phyloP scores from a whole-genome alignment of 176 grass and related monocot genomes.

The Thinopyrum elongatum region DNA sequence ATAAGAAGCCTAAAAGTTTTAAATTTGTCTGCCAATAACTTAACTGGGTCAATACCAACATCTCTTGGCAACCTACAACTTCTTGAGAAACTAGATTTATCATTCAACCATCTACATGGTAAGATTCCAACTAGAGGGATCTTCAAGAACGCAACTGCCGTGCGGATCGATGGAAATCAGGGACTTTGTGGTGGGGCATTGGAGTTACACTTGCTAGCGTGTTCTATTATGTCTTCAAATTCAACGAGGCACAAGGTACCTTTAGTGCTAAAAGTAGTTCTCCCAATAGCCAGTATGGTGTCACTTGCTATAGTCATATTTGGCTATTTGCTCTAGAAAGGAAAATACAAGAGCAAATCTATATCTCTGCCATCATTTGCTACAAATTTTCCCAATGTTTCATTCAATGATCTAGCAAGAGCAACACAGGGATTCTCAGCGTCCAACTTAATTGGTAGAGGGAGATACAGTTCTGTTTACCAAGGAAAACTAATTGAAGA shows the following conservation, averaged over 20 bases:
- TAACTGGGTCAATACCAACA: not conserved
- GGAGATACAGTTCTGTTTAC: not conserved
- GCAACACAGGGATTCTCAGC: not conserved
- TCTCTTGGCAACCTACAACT: not conserved
- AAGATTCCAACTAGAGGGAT: not conserved
- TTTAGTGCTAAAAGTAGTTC: not conserved
- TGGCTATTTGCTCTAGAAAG: not conserved
- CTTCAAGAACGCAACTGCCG: not conserved
- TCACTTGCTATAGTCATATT: not conserved
- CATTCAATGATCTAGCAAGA: not conserved
- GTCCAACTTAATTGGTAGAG: not conserved
- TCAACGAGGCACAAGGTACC: not conserved
- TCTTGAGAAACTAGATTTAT: not conserved
- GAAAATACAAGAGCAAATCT: not conserved
- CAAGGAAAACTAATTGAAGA: not conserved
- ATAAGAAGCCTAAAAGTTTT: no score
- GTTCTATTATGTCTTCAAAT: not conserved
- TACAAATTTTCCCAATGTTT: not conserved
- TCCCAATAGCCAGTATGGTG: not conserved
- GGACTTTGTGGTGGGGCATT: not conserved
- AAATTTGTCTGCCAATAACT: not conserved
- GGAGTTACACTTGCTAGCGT: not conserved
- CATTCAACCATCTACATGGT: not conserved
- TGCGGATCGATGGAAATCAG: not conserved
- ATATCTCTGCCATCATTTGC: not conserved